Conservation (phyloP, 495 filamentous ascomycete species). For the Aspergillus hancockii region DNA sequence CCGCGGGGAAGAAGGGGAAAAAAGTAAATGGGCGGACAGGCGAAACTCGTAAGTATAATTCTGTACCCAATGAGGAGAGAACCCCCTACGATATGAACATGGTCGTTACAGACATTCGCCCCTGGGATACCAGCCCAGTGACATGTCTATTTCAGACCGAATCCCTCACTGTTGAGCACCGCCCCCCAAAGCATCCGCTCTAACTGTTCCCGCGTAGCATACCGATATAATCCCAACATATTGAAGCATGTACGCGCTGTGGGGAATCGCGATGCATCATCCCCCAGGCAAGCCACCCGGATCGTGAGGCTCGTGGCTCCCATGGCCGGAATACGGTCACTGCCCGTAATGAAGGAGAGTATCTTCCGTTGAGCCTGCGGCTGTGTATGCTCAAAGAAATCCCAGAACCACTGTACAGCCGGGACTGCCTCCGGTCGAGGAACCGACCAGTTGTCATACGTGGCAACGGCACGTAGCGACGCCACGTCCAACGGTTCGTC, state of each 20-base stretch:
- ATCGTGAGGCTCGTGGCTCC: constrained; percentile 82
- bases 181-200: constrained; percentile 80
- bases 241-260: constrained; percentile 94
- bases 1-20: not conserved
- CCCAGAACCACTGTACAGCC: constrained; percentile 87
- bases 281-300: constrained; percentile 70
- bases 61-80: not conserved
- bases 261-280: constrained; percentile 74
- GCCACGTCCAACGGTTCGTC: constrained; percentile 80
- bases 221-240: constrained; percentile 74
- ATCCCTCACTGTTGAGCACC: constrained; percentile 87
- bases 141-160: constrained; percentile 75
- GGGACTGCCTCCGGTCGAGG: constrained; percentile 55
- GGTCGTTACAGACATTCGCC: not conserved
- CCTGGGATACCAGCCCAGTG: not conserved
- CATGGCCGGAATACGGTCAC: constrained; percentile 89
- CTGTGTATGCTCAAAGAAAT: constrained; percentile 65
- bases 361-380: constrained; percentile 74
- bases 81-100: not conserved
- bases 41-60: not conserved
- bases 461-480: constrained; percentile 73
- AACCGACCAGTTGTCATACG: constrained; percentile 76
- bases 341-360: constrained; percentile 88
- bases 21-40: not conserved
- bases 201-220: constrained; percentile 62